phyloP scores from a whole-genome alignment of 352 stramenopile genomes.

The Pythium plurisporium region DNA sequence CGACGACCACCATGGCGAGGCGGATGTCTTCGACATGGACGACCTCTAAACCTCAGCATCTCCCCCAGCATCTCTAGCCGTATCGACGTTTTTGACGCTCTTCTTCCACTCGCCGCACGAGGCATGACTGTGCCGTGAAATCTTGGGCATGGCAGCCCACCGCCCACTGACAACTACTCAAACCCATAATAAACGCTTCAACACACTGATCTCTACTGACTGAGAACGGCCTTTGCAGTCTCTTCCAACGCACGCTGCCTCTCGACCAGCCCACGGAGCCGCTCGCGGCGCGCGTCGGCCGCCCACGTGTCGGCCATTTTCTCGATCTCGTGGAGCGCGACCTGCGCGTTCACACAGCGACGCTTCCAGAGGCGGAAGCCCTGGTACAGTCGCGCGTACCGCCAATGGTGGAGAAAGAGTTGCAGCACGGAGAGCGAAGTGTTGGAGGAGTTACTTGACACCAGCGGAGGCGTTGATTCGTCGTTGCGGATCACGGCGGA shows the following conservation, averaged over 20 bases:
- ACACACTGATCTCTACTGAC: too few species aligned
- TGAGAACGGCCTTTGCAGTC: neutral
- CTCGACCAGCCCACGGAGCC: neutral
- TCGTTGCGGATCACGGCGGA: too few species aligned
- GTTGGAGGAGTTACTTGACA: neutral
- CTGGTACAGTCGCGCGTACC: slow-evolving; percentile 20
- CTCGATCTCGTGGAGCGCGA: slow-evolving; percentile 18
- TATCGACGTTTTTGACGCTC: neutral
- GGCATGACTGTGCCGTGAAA: neutral
- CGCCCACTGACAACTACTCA: neutral
- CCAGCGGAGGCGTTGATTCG: neutral
- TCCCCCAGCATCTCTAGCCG: too few species aligned
- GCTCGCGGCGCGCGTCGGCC: neutral
- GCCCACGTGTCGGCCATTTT: slow-evolving; percentile 14
- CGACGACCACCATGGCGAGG: slow-evolving; percentile 19
- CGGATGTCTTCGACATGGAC: slow-evolving; percentile 63
- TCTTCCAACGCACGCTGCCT: slow-evolving; percentile 7
- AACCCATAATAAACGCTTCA: slow-evolving; percentile 9
- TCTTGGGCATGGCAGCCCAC: neutral
- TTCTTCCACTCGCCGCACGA: neutral
- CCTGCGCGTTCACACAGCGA: slow-evolving; percentile 8
- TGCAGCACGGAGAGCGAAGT: slow-evolving; percentile 16
- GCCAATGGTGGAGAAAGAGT: slow-evolving; percentile 23
- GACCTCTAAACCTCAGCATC: slow-evolving; percentile 33
- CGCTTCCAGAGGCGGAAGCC: slow-evolving; percentile 23